These are phyloP conservation scores for Sporothrix dimorphospora DNA, from an alignment of 2,329 filamentous ascomycete genomes.

Conservation along the genomic window DNA sequence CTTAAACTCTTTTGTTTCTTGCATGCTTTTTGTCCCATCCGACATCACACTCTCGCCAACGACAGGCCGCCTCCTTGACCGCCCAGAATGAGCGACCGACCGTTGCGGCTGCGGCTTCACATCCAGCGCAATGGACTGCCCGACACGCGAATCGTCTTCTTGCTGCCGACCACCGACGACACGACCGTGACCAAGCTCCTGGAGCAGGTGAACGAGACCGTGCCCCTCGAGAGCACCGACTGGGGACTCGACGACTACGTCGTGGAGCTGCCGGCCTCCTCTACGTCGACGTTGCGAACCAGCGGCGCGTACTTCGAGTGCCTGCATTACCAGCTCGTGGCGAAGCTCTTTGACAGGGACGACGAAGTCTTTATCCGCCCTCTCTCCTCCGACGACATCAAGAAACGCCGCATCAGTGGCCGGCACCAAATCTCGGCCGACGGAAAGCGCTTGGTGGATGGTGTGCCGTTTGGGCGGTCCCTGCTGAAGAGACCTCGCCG, in stretches of 20 bases:
- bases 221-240: slow-evolving; percentile 78
- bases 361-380: slow-evolving; percentile 70
- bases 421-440: slow-evolving; percentile 78
- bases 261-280: slow-evolving; percentile 68
- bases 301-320: slow-evolving; percentile 66
- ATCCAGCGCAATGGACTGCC: slow-evolving; percentile 76
- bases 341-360: slow-evolving; percentile 73
- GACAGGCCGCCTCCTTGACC: neutral
- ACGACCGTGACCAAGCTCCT: slow-evolving; percentile 77
- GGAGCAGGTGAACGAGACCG: slow-evolving; percentile 74
- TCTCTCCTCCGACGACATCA: slow-evolving; percentile 65
- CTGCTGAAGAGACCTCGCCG: slow-evolving; percentile 64
- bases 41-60: too few species aligned
- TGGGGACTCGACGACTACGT: slow-evolving; percentile 92
- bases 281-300: slow-evolving; percentile 50
- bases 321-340: slow-evolving; percentile 78
- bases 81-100: slow-evolving; percentile 41
- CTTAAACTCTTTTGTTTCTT: neutral
- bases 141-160: slow-evolving; percentile 72
- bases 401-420: slow-evolving; percentile 71
- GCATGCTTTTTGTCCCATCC: too few species aligned
- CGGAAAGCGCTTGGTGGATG: slow-evolving; percentile 82
- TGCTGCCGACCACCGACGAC: slow-evolving; percentile 58
- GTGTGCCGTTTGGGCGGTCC: slow-evolving; percentile 79
- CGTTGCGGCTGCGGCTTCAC: slow-evolving; percentile 72